phyloP scores from a whole-genome alignment of 768 basidiomycete genomes.

The Lentinula edodes region DNA sequence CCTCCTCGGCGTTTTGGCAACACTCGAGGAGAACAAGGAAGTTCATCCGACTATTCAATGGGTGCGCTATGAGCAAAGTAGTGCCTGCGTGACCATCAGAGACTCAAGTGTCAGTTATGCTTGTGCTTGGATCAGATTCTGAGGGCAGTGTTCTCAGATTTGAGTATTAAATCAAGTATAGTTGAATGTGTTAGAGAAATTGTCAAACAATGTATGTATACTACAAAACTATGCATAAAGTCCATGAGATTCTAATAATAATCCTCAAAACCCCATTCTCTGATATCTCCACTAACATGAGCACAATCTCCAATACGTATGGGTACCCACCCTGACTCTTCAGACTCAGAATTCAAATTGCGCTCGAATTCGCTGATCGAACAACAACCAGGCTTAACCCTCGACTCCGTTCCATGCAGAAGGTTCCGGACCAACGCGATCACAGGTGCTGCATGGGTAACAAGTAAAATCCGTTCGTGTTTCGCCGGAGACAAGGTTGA shows the following conservation, averaged over 20 bases:
- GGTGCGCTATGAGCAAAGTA: constrained; percentile 94
- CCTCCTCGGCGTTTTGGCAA: constrained; percentile 69
- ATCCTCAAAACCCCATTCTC: constrained; percentile 84
- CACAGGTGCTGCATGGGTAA: constrained; percentile 72
- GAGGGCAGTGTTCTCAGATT: constrained; percentile 8
- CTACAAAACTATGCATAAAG: background rate
- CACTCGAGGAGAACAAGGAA: constrained; percentile 40
- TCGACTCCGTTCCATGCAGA: constrained; percentile 42
- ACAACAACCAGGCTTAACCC: constrained; percentile 67
- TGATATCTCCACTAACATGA: constrained; percentile 54
- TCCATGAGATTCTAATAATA: background rate
- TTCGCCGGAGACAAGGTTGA: constrained; percentile 29
- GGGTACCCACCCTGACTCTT: constrained; percentile 40
- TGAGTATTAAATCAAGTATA: background rate
- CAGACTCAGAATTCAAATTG: constrained; percentile 11
- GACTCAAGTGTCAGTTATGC: constrained; percentile 98
- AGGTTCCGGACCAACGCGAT: constrained; percentile 62
- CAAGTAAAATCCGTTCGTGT: constrained; percentile 51
- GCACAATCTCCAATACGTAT: constrained; percentile 45
- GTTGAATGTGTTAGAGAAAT: background rate
- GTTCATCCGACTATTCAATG: constrained; percentile 52
- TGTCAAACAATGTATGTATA: background rate
- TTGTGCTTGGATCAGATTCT: constrained; percentile 77
- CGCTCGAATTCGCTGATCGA: constrained; percentile 55
- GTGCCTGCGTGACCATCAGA: constrained; percentile 53